Base-by-base conservation (phyloP, 148 eudicot species). In the Vaccinium vitisidaea region DNA sequence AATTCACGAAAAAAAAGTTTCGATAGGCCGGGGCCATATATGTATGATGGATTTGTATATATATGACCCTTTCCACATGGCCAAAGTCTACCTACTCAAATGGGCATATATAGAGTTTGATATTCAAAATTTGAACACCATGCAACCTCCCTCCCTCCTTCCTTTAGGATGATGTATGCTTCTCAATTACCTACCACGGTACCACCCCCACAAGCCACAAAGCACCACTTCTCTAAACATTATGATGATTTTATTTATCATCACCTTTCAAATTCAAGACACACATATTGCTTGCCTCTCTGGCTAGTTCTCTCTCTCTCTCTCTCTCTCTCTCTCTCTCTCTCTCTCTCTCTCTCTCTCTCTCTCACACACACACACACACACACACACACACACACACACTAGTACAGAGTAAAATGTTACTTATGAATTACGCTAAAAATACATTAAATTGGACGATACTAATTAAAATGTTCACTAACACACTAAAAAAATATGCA, bases 51-150 rank as follows among this genome's bases (percentile, higher is more conserved):
- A 2, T 14, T 2, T 15, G 52, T 32, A 9, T 8, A 32, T 79
- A 6, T 18, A 6, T 79, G 11, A 4, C 1, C 32, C 49, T 18
- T 18, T 10, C 23, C 49, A 16, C 50, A n/a, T 39, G 79, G 82
- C 32, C 48, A 30, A 52, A 77, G 79, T 61, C n/a, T 65, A 78
- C 73, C 85, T 43, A 65, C 71, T 80, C 65, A 46, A 76, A 82
- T 55, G 67, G 58, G 15, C 59, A 82, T 56, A 54, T 18, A 18
- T 11, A 7, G 36, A 11, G 3, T 74, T 83, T 19, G 54, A 65
- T 75, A 43, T 86, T 86, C 83, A 86, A 86, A 86, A 11, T 86
- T 86, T 83, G 83, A 86, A 83, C 86, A 73, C 23, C 49, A 36
- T 5, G 21, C 69, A 8, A 67, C 79, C 70, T 83, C 54, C 69